Conservation (phyloP, 1,284 basidiomycete genomes). For the Rhodotorula sp. region DNA sequence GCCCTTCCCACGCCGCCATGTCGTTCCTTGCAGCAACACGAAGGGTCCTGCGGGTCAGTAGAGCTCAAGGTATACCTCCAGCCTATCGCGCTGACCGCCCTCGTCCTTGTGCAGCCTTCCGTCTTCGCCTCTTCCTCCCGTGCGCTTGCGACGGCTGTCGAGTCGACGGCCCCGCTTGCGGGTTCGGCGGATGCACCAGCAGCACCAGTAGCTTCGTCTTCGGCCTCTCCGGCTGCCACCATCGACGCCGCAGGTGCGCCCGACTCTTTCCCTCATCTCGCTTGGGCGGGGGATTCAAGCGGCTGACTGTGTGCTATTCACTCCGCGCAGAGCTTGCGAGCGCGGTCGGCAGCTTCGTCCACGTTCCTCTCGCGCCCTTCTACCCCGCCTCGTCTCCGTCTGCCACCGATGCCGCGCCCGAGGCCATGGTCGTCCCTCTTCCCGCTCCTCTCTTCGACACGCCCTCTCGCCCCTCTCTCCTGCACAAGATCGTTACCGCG, state of each 20-base stretch:
- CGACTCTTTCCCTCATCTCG: background rate
- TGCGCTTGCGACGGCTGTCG: constrained; percentile 27
- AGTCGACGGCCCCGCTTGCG: background rate
- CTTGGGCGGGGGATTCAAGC: background rate
- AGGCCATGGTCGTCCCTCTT: constrained; percentile 63
- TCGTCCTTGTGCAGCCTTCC: constrained; percentile 13
- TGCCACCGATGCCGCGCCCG: constrained; percentile 7
- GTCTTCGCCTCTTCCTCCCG: constrained; percentile 24
- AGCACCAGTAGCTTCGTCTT: background rate
- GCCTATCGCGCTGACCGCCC: background rate
- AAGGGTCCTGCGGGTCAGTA: constrained; percentile 16
- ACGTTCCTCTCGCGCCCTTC: constrained; percentile 32
- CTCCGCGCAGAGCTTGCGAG: background rate
- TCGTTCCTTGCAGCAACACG: constrained; percentile 28
- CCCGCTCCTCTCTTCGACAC: constrained; percentile 82
- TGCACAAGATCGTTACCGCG: constrained; percentile 89
- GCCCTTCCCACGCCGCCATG: constrained; percentile 4
- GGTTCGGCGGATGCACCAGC: background rate
- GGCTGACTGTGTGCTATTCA: background rate
- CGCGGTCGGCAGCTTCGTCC: constrained; percentile 14
- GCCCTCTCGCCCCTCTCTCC: constrained; percentile 83
- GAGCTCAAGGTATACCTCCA: fast-evolving
- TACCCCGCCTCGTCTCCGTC: constrained; percentile 8
- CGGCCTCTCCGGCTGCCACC: background rate
- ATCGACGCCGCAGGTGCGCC: background rate